Base-by-base conservation (phyloP, 1,284 basidiomycete species). In the Ustilago trichophora region DNA sequence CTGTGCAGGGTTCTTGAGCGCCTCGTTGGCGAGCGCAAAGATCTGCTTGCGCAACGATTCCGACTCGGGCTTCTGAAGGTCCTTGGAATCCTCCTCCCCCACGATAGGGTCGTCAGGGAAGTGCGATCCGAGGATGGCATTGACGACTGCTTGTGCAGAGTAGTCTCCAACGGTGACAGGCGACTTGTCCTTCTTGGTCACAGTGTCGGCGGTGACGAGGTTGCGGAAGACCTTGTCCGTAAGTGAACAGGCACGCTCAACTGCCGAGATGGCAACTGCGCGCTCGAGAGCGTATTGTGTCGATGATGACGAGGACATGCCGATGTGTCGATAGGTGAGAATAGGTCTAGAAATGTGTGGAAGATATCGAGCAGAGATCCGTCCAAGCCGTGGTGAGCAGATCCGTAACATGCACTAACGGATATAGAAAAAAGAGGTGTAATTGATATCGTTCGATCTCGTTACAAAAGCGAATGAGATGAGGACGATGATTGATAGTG, bases 141-240 rank as follows among this genome's bases (percentile, higher is more conserved):
- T 80, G 24, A 80, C 70, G 3, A 77, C 72, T 3, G 77, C 79
- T 42, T 80, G 79, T 4, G 78, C 78, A 22, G 76, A 75, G 50
- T 73, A 80, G 58, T 80, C 79, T 15, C 79, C 79, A n/a, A 80
- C 91, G 12, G 95, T 98, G 3, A 98, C 95, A 4, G 95, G 95
- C 29, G 91, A 93, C 83, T 94, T 93, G 85, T 98, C 96, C 48
- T 87, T 88, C 82, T 98, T 98, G 38, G 89, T 90, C 40, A 96
- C 84, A 0, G 91, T 92, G 81, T 97, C 94, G 73, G 88, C 87
- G 3, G 72, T 89, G 67, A 94, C 89, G 51, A 98, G 87, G 52
- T 88, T 89, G 77, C 91, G 89, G 83, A 98, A 97, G 13, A 98
- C 92, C 7, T 89, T 87, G 15, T 89, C 87, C 0, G 96, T 81